Conservation (phyloP, 2,329 filamentous ascomycete genomes). For the Botryotinia globosa region DNA sequence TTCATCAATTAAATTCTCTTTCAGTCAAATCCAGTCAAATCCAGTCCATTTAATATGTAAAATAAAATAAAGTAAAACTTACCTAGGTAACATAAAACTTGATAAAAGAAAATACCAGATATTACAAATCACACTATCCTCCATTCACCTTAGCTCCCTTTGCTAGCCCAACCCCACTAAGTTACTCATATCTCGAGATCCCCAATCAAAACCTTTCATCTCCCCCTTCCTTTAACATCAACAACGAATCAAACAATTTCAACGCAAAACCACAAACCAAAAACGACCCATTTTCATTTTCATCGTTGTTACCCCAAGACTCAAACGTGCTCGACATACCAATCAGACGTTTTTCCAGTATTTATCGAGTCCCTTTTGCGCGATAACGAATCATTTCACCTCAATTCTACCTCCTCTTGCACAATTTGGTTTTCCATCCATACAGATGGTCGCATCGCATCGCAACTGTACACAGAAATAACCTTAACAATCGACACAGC, state of each 20-base stretch:
- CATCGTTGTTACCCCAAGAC: slow-evolving; percentile 10
- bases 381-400: slow-evolving; percentile 4
- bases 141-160: not conserved
- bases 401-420: not conserved
- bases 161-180: not conserved
- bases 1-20: not conserved
- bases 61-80: not conserved
- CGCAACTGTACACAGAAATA: not conserved
- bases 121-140: not conserved
- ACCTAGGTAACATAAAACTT: too few species aligned
- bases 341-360: not conserved
- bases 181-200: slow-evolving; percentile 15
- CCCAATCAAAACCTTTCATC: slow-evolving; percentile 21
- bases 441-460: slow-evolving; percentile 6
- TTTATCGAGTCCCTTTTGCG: not conserved
- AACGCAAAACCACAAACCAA: slow-evolving; percentile 1
- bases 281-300: slow-evolving; percentile 12
- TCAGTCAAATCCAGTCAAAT: not conserved
- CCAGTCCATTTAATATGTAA: too few species aligned
- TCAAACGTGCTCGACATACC: not conserved
- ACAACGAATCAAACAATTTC: slow-evolving; percentile 21
- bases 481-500: not conserved
- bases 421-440: not conserved
- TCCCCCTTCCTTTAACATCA: slow-evolving; percentile 12
- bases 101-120: not conserved